These are phyloP conservation scores for Eucalyptus sp. DNA, from an alignment of 345 rosid genomes.

Conservation along the genomic window DNA sequence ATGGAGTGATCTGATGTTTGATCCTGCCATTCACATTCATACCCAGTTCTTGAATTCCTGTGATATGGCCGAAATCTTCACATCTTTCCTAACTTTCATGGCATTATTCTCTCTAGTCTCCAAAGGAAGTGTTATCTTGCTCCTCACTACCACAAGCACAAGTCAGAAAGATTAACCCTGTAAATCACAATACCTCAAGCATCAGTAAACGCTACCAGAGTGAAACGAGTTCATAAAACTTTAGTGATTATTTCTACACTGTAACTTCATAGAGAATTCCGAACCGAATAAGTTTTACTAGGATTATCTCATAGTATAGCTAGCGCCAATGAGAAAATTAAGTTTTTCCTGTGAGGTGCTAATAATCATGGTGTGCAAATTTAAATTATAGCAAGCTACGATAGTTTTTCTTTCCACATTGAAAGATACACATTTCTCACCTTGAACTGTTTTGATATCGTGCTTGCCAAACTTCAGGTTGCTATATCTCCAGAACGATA, in stretches of 20 bases:
- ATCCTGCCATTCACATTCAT: neutral
- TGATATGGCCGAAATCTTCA: neutral
- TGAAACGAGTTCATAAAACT: neutral
- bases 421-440: neutral
- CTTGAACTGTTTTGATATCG: neutral
- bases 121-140: neutral
- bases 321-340: neutral
- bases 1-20: neutral
- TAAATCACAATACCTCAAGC: neutral
- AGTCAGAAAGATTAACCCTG: neutral
- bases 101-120: neutral
- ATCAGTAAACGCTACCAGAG: neutral
- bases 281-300: neutral
- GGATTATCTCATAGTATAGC: neutral
- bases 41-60: neutral
- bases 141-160: neutral
- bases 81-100: neutral
- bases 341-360: neutral
- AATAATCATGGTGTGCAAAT: neutral
- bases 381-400: neutral
- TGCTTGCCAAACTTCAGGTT: neutral
- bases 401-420: neutral
- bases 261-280: neutral
- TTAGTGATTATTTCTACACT: neutral
- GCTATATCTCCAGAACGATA: constrained; percentile 71